Percentiles rank a stretch among this genome's conserved stretches.
phyloP scores from a whole-genome alignment of 768 basidiomycete genomes.

The Trametes meyenii region DNA sequence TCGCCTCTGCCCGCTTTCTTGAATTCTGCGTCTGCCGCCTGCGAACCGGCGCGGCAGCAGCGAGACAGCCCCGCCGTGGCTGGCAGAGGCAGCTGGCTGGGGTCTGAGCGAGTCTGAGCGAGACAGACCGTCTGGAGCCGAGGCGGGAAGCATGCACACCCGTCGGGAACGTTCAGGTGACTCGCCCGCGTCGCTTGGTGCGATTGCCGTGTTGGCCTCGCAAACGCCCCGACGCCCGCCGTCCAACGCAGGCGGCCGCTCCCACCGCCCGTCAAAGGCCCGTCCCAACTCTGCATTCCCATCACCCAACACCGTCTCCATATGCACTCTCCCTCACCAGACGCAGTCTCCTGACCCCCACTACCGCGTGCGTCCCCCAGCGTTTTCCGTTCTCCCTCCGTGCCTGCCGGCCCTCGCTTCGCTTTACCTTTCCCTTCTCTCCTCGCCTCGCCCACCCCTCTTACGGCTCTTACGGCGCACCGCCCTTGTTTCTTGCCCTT shows the following conservation, averaged over 20 bases:
- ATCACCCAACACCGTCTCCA: neutral
- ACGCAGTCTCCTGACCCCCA: slow-evolving; percentile 11
- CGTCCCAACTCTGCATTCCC: neutral
- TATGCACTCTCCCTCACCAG: neutral
- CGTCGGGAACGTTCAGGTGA: slow-evolving; percentile 4
- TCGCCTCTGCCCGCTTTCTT: neutral
- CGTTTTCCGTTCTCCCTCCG: neutral
- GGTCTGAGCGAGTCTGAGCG: neutral
- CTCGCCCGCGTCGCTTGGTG: neutral
- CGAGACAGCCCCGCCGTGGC: too few relatives aligned
- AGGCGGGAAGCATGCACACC: neutral
- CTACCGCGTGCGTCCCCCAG: neutral
- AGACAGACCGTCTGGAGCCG: too few relatives aligned
- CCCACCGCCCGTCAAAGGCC: slow-evolving; percentile 1
- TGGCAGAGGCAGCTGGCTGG: too few relatives aligned
- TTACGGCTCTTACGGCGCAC: too few relatives aligned
- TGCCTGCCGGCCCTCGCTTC: neutral
- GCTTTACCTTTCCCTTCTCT: neutral
- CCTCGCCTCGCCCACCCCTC: too few relatives aligned
- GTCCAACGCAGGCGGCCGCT: neutral
- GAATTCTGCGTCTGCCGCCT: neutral
- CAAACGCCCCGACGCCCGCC: neutral
- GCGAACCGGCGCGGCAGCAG: neutral
- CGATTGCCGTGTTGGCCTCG: neutral
- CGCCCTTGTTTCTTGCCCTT: too few relatives aligned